These are phyloP conservation scores for Salvia hispanica DNA, from an alignment of 257 asterid genomes.

Conservation along the genomic window DNA sequence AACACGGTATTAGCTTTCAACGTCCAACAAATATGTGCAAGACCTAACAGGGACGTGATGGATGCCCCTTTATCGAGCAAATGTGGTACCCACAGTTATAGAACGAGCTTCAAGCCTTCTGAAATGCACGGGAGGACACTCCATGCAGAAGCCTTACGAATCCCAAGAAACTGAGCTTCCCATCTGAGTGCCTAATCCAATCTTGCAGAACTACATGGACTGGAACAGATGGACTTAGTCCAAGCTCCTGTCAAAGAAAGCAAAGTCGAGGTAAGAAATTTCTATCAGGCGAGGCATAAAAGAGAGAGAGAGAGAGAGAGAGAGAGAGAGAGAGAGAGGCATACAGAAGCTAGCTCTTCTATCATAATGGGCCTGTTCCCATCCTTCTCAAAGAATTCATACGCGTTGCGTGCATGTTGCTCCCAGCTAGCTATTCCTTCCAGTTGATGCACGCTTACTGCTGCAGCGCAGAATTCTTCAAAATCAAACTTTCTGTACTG, in stretches of 20 bases:
- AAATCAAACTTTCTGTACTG: conserved; percentile 84
- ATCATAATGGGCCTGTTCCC: conserved; percentile 95
- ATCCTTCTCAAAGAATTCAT: conserved; percentile 87
- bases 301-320: conserved; percentile 21
- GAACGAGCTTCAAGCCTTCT: conserved; percentile 48
- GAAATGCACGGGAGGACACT: conserved; percentile 69
- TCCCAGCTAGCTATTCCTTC: conserved; percentile 92
- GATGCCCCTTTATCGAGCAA: conserved; percentile 9
- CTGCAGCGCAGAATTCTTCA: conserved; percentile 90
- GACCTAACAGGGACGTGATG: neutral
- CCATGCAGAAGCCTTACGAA: conserved; percentile 89
- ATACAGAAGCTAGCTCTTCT: conserved; percentile 95
- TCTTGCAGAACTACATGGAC: conserved; percentile 92
- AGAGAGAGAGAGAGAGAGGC: conserved; percentile 30
- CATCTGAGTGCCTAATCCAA: conserved; percentile 90
- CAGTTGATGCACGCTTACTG: conserved; percentile 82
- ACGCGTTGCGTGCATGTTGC: conserved; percentile 86
- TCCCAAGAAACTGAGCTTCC: conserved; percentile 94
- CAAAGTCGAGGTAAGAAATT: conserved; percentile 6
- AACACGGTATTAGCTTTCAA: conserved; percentile 17
- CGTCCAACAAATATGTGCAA: conserved; percentile 25
- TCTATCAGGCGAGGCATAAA: neutral
- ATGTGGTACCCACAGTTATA: neutral
- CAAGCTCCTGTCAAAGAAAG: conserved; percentile 65
- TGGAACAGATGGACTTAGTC: conserved; percentile 82